A percentile compares a stretch with the other conserved stretches of the same genome.
phyloP scores from a whole-genome alignment of 2,329 filamentous ascomycete genomes.

The Diaporthe citrichinensis region DNA sequence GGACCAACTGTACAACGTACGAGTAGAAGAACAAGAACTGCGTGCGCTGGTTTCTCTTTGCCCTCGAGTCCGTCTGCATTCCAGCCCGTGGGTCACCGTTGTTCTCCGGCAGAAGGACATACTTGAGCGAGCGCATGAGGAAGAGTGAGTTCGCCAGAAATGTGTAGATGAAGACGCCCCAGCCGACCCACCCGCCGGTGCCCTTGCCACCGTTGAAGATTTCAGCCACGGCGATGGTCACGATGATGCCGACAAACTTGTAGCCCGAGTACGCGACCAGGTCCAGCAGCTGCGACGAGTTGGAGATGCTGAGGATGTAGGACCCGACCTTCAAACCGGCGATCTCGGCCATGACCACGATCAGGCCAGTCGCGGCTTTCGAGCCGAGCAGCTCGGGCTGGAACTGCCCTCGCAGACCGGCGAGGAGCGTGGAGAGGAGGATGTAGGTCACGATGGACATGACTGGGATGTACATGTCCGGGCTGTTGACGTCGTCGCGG shows the following conservation, averaged over 20 bases:
- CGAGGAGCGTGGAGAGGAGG: constrained; percentile 89
- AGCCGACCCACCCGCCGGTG: constrained; percentile 89
- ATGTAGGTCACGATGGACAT: constrained; percentile 99
- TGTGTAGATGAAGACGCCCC: constrained; percentile 90
- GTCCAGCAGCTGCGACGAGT: constrained; percentile 93
- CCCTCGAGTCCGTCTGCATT: constrained; percentile 80
- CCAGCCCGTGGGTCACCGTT: constrained; percentile 72
- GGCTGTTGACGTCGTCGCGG: constrained; percentile 95
- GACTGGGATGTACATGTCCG: constrained; percentile 99
- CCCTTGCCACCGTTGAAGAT: constrained; percentile 83
- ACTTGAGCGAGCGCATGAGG: constrained; percentile 93
- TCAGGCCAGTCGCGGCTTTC: constrained; percentile 86
- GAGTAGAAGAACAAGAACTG: constrained; percentile 96
- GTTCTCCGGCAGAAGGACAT: constrained; percentile 92
- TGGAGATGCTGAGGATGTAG: constrained; percentile 94
- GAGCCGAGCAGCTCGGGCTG: constrained; percentile 93
- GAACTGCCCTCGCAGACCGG: constrained; percentile 91
- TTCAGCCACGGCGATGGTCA: constrained; percentile 85
- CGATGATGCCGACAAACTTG: constrained; percentile 97
- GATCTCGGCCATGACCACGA: constrained; percentile 89
- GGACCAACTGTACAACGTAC: constrained; percentile 92
- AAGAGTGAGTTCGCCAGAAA: constrained; percentile 97
- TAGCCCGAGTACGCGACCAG: constrained; percentile 97
- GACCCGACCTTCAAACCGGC: constrained; percentile 91
- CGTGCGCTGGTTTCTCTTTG: constrained; percentile 88